These are phyloP conservation scores for Colletotrichum viniferum DNA, from an alignment of 2,329 filamentous ascomycete species.

Conservation along the genomic window DNA sequence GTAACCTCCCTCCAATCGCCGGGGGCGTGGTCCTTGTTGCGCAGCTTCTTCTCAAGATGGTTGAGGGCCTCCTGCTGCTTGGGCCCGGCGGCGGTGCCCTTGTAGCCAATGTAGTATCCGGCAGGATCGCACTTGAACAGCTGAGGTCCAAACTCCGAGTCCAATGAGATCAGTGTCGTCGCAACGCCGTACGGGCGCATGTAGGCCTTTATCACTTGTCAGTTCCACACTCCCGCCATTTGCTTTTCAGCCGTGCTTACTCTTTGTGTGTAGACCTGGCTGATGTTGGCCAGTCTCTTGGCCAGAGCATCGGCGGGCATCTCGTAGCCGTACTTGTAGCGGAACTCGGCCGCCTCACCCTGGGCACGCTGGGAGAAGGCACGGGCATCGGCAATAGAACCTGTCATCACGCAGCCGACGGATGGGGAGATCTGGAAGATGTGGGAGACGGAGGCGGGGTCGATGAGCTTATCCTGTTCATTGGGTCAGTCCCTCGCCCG, in stretches of 20 bases:
- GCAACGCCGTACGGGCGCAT: slow-evolving; percentile 98
- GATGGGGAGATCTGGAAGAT: slow-evolving; percentile 97
- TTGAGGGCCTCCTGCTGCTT: slow-evolving; percentile 99
- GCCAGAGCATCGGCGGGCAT: slow-evolving; percentile 98
- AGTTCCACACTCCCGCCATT: slow-evolving; percentile 14
- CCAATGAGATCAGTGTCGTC: slow-evolving; percentile 91
- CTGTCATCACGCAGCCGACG: slow-evolving; percentile 97
- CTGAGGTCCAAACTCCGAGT: slow-evolving; percentile 90
- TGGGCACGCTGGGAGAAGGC: slow-evolving; percentile 92
- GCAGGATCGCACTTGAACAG: slow-evolving; percentile 98
- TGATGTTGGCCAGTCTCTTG: slow-evolving; percentile 98
- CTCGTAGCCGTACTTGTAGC: slow-evolving; percentile 98
- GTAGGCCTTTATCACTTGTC: slow-evolving; percentile 66
- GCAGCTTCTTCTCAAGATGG: slow-evolving; percentile 98
- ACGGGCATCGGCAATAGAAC: slow-evolving; percentile 95
- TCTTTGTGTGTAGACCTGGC: slow-evolving; percentile 97
- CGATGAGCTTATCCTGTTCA: slow-evolving; percentile 94
- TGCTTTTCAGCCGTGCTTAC: slow-evolving; percentile 51
- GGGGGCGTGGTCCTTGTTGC: slow-evolving; percentile 95
- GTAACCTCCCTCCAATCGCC: slow-evolving; percentile 97
- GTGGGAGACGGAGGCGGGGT: slow-evolving; percentile 94
- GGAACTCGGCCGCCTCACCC: slow-evolving; percentile 95
- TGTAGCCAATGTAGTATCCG: slow-evolving; percentile 98
- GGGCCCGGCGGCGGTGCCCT: slow-evolving; percentile 93
- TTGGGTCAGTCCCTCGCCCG: slow-evolving; percentile 35